These are phyloP conservation scores for Yarrowia osloensis DNA, from an alignment of 805 yeast species.

Conservation along the genomic window DNA sequence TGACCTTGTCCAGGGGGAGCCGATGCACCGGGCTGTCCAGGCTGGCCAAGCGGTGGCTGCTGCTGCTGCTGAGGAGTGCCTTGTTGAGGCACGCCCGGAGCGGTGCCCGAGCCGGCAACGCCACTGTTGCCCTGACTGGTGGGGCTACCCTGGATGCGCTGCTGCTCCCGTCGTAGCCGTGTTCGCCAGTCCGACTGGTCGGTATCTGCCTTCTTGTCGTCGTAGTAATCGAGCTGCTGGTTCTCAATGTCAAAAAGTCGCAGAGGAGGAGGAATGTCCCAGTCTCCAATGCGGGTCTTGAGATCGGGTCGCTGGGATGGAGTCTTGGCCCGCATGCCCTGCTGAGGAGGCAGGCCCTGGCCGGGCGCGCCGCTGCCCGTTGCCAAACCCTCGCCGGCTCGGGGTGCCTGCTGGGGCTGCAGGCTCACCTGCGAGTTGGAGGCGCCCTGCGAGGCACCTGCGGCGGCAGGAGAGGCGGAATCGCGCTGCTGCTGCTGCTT, in stretches of 20 bases:
- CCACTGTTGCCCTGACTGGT: conserved; percentile 30
- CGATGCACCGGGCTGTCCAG: neutral
- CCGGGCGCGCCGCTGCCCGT: neutral
- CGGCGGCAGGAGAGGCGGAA: conserved; percentile 26
- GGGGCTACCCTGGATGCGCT: conserved; percentile 19
- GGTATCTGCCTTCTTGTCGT: conserved; percentile 27
- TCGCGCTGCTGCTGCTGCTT: conserved; percentile 31
- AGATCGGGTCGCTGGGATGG: conserved; percentile 27
- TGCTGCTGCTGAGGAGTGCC: neutral
- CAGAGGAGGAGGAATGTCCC: conserved; percentile 31
- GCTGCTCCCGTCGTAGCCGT: conserved; percentile 30
- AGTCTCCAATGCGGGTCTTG: conserved; percentile 29
- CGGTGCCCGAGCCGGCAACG: conserved; percentile 4
- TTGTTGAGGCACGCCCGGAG: neutral
- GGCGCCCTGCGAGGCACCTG: conserved; percentile 28
- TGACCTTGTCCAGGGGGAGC: conserved; percentile 13
- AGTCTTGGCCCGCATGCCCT: conserved; percentile 17
- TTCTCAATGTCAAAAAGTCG: conserved; percentile 28
- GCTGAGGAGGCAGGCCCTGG: neutral
- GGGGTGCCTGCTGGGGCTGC: conserved; percentile 20
- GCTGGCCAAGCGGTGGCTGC: conserved; percentile 1
- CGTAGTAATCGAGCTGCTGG: conserved; percentile 31
- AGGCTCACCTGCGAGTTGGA: conserved; percentile 32
- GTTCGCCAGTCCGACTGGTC: conserved; percentile 30
- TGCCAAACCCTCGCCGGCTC: neutral